These are phyloP conservation scores for Guadua angustifolia DNA, from an alignment of 176 grass and related monocot species.

Conservation along the genomic window DNA sequence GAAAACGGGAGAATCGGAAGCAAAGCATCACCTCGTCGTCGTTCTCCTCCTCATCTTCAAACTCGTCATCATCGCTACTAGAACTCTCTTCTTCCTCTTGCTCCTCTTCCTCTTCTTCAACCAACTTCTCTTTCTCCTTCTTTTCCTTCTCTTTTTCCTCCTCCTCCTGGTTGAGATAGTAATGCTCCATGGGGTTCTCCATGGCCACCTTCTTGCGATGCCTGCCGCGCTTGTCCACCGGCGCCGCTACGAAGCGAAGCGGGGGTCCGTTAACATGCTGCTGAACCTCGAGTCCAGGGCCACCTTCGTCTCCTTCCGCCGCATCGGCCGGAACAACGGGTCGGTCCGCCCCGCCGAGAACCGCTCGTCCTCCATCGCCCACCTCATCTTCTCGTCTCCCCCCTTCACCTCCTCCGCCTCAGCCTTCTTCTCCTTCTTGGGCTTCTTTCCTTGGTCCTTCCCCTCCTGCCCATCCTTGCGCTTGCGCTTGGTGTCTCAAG, in stretches of 20 bases:
- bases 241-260: slow-evolving; percentile 56
- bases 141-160: slow-evolving; percentile 28
- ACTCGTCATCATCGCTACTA: slow-evolving; percentile 47
- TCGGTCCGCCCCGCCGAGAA: slow-evolving; percentile 63
- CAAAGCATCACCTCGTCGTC: slow-evolving; percentile 56
- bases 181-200: slow-evolving; percentile 67
- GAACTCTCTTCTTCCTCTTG: slow-evolving; percentile 55
- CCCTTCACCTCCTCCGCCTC: slow-evolving; percentile 14
- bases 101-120: slow-evolving; percentile 40
- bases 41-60: slow-evolving; percentile 53
- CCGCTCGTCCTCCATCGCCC: slow-evolving; percentile 64
- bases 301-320: slow-evolving; percentile 75
- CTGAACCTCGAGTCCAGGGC: slow-evolving; percentile 73
- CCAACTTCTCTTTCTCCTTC: slow-evolving; percentile 14
- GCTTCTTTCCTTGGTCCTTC: slow-evolving; percentile 36
- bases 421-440: slow-evolving; percentile 40
- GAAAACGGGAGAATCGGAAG: background rate
- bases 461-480: slow-evolving; percentile 37
- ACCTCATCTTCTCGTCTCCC: slow-evolving; percentile 42
- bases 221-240: slow-evolving; percentile 79
- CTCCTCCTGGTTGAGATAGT: slow-evolving; percentile 71
- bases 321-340: slow-evolving; percentile 75
- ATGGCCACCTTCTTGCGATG: slow-evolving; percentile 48
- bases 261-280: slow-evolving; percentile 68
- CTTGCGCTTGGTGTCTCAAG: slow-evolving; percentile 40